phyloP scores from a whole-genome alignment of 257 asterid genomes.

The Fraxinus anomala region DNA sequence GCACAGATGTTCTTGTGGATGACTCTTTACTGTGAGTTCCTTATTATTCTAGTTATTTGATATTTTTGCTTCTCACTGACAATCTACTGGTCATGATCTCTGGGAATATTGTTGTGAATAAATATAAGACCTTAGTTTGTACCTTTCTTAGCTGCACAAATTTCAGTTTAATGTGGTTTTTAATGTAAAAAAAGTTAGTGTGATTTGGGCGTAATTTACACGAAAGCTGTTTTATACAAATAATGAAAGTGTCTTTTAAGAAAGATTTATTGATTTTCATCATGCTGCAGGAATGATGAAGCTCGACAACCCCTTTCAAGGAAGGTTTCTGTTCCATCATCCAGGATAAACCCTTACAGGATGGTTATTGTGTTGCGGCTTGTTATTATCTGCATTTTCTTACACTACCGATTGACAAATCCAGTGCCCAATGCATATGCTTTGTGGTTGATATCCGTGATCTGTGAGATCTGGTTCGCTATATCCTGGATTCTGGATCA shows the following conservation, averaged over 20 bases:
- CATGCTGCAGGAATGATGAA: conserved; percentile 85
- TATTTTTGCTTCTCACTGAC: conserved; percentile 9
- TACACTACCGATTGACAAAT: conserved; percentile 88
- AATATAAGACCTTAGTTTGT: conserved; percentile 16
- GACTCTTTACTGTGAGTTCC: conserved; percentile 71
- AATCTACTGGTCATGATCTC: conserved; percentile 15
- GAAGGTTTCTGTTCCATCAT: conserved; percentile 95
- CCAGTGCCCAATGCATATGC: conserved; percentile 93
- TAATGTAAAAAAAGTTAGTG: neutral
- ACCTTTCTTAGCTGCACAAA: conserved; percentile 18
- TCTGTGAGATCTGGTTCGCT: conserved; percentile 99
- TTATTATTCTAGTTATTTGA: conserved; percentile 3
- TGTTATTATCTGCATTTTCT: conserved; percentile 73
- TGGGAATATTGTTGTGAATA: conserved; percentile 17
- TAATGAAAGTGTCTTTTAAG: conserved; percentile 6
- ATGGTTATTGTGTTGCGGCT: conserved; percentile 95
- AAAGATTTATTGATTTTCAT: conserved; percentile 1
- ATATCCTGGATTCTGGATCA: conserved; percentile 98
- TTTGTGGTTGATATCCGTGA: conserved; percentile 90
- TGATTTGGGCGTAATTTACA: neutral
- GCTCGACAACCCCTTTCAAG: conserved; percentile 98
- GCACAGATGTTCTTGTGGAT: conserved; percentile 85
- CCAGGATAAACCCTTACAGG: conserved; percentile 96
- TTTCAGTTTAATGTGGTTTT: neutral
- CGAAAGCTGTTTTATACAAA: neutral